These are phyloP conservation scores for Astragalus glycyphyllos DNA, from an alignment of 306 rosid genomes.

Conservation along the genomic window DNA sequence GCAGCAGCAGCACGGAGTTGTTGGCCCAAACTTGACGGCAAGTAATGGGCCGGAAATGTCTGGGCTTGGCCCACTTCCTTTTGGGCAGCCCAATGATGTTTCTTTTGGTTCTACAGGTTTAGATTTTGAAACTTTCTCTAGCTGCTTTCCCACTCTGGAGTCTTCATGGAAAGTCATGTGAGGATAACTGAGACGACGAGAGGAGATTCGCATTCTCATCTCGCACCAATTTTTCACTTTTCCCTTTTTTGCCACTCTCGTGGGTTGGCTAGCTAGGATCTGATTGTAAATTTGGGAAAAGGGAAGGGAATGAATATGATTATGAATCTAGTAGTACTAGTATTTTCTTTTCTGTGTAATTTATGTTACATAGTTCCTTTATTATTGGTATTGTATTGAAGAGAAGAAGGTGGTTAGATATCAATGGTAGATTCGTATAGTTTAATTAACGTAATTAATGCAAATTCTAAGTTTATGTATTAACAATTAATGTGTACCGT, in stretches of 20 bases:
- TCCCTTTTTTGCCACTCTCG: conserved; percentile 21
- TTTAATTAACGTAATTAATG: conserved; percentile 36
- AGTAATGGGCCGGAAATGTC: conserved; percentile 39
- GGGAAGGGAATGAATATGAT: conserved; percentile 33
- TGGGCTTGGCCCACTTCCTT: conserved; percentile 42
- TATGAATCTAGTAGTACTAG: conserved; percentile 25
- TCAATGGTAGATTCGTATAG: conserved; percentile 36
- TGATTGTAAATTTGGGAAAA: conserved; percentile 51
- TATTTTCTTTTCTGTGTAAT: conserved; percentile 22
- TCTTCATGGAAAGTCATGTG: conserved; percentile 92
- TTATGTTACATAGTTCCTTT: conserved; percentile 42
- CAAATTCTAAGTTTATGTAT: conserved; percentile 21
- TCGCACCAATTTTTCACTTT: conserved; percentile 4
- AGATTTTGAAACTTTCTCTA: conserved; percentile 70
- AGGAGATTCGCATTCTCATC: conserved; percentile 1
- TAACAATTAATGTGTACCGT: conserved; percentile 3
- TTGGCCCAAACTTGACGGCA: conserved; percentile 32
- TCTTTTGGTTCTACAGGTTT: conserved; percentile 47
- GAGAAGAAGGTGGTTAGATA: conserved; percentile 31
- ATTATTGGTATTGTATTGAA: conserved; percentile 36
- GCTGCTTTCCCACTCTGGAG: conserved; percentile 87
- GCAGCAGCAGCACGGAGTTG: conserved; percentile 44
- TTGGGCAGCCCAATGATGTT: conserved; percentile 35
- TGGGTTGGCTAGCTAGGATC: conserved; percentile 37
- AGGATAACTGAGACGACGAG: conserved; percentile 45